Base-by-base conservation (phyloP, 352 stramenopile genomes). In the Phytophthora pistaciae region DNA sequence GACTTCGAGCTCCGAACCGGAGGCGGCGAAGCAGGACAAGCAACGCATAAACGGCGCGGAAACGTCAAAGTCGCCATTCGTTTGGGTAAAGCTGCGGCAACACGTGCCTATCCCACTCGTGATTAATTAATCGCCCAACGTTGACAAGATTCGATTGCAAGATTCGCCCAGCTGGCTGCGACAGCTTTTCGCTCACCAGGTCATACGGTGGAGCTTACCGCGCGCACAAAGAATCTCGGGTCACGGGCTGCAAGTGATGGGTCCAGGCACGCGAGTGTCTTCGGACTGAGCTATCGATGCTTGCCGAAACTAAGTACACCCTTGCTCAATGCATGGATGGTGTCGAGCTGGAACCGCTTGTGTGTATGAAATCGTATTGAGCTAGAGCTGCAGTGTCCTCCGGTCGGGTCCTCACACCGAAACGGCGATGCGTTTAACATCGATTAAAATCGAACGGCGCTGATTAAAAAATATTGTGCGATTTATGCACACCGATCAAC, bases 121-220 rank as follows among this genome's bases (percentile, higher is more conserved):
- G 31, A 52, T 58, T 58, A 66, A 66, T 62, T 62, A 64, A 53
- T 64, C 42, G 38, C 33, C n/a, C 31, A 29, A 13, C 33, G 23
- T 42, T 55, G 21, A 20, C 48, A 44, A 58, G 46, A 66, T 57
- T 57, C 59, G 38, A 60, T 38, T 52, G 36, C 60, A 60, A 66
- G 60, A 66, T 66, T 66, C 60, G 9, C 38, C 31, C 38, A 18
- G 13, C 40, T 23, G 42, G 4, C 42, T 58, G 55, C 16, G 40
- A 48, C 40, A 53, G 9, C 25, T 46, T 5, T 9, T 25, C 38
- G 31, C 56, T 52, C 7, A 1, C 14, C 7, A 9, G 8, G 36
- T 14, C 21, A 61, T 52, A 61, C 56, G 14, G 20, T 18, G 56
- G 10, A 23, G 56, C 56, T 46, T 31, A 48, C 40, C 60, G 23